Evolutionary conservation across 2,329 filamentous ascomycete genomes (phyloP).

Genomic region (Dothistroma pini): DNA sequence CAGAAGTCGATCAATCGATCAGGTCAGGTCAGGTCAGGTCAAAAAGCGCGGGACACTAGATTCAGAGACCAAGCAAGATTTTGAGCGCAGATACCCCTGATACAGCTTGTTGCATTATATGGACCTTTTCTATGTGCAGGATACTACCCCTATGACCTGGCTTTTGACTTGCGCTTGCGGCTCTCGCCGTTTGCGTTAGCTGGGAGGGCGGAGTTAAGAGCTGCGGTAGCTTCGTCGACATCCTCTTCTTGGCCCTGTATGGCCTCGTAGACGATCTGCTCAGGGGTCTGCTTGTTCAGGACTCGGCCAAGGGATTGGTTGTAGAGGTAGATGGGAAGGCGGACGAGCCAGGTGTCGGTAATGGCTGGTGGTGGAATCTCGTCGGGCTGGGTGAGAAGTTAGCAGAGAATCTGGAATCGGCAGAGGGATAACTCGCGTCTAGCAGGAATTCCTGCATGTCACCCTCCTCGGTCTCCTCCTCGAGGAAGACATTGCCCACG

Average conservation of each 20-base stretch:
- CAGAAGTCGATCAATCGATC: background rate
- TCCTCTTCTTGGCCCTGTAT: slow-evolving; percentile 32
- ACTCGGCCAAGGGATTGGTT: slow-evolving; percentile 45
- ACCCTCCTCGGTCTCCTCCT: slow-evolving; percentile 85
- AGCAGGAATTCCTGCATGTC: slow-evolving; percentile 78
- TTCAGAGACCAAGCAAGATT: background rate
- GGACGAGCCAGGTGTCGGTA: slow-evolving; percentile 76
- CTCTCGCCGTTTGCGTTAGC: slow-evolving; percentile 46
- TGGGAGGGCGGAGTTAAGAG: slow-evolving; percentile 42
- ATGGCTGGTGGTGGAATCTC: slow-evolving; percentile 76
- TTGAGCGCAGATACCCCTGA: slow-evolving; percentile 1
- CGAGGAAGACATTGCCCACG: slow-evolving; percentile 88
- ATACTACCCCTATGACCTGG: slow-evolving; percentile 16
- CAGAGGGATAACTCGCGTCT: slow-evolving; percentile 63
- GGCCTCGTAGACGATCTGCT: slow-evolving; percentile 26
- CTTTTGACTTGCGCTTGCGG: slow-evolving; percentile 38
- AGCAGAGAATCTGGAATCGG: background rate
- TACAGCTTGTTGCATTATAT: background rate
- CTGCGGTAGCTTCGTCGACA: slow-evolving; percentile 37
- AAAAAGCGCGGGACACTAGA: background rate
- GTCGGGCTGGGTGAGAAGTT: slow-evolving; percentile 54
- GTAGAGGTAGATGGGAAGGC: slow-evolving; percentile 72
- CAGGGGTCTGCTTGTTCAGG: slow-evolving; percentile 38
- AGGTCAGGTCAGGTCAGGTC: background rate
- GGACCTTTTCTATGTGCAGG: background rate